A percentile compares a stretch with the other conserved stretches of the same genome.
These are phyloP conservation scores for Ustanciosporium gigantosporum DNA, from an alignment of 1,284 basidiomycete species.

Conservation along the genomic window DNA sequence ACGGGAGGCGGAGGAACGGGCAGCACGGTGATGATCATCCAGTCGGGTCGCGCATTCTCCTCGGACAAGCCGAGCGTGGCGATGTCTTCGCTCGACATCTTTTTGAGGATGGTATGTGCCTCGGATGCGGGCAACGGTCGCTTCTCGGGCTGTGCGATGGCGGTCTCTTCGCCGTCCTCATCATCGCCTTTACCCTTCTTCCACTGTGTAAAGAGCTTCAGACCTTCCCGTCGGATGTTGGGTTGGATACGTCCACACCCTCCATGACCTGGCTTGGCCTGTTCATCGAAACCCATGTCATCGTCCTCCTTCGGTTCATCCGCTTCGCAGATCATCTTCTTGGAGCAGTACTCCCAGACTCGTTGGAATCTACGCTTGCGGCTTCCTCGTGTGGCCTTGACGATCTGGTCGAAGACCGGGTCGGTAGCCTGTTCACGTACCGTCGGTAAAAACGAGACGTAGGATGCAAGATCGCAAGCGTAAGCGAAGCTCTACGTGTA, in stretches of 20 bases:
- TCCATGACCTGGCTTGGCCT: conserved; percentile 70
- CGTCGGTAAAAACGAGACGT: too few relatives aligned
- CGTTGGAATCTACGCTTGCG: conserved; percentile 55
- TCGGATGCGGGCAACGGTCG: conserved; percentile 83
- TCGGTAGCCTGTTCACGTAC: conserved; percentile 53
- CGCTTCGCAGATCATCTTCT: conserved; percentile 66
- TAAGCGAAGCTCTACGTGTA: too few relatives aligned
- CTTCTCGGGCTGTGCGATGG: conserved; percentile 82
- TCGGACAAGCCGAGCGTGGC: conserved; percentile 88
- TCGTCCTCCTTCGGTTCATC: conserved; percentile 65
- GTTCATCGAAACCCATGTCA: conserved; percentile 61
- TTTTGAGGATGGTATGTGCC: conserved; percentile 71
- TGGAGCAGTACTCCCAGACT: conserved; percentile 60
- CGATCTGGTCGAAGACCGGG: conserved; percentile 52
- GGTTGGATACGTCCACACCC: conserved; percentile 95
- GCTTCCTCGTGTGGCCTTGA: conserved; percentile 50
- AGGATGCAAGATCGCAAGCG: too few relatives aligned
- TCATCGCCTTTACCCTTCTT: conserved; percentile 85
- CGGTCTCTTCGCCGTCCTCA: conserved; percentile 68
- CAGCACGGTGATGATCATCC: conserved; percentile 98
- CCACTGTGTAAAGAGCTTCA: conserved; percentile 95
- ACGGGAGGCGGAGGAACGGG: conserved; percentile 98
- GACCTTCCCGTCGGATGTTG: conserved; percentile 85
- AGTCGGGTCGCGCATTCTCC: conserved; percentile 94
- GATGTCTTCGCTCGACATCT: conserved; percentile 81